phyloP scores from a whole-genome alignment of 108 stramenopile species.

The Asterionellopsis glacialis region DNA sequence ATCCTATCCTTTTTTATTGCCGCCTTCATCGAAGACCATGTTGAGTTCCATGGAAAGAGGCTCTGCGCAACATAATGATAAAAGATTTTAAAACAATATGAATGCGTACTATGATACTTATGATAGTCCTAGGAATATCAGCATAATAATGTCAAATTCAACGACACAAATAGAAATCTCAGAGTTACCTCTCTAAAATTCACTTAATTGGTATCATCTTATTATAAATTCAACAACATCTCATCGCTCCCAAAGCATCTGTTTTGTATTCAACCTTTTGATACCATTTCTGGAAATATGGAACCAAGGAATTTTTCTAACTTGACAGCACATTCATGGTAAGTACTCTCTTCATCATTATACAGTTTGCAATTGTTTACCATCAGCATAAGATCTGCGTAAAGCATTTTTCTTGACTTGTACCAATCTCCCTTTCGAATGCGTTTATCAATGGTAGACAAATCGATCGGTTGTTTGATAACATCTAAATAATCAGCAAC shows the following conservation, averaged over 20 bases:
- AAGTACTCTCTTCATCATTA: conserved; percentile 74
- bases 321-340: conserved; percentile 66
- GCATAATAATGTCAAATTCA: no score
- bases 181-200: no score
- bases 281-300: not conserved
- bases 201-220: no score
- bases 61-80: no score
- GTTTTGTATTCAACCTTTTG: no score
- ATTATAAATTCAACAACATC: no score
- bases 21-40: conserved; percentile 82
- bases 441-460: conserved; percentile 79
- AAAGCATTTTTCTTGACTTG: conserved; percentile 69
- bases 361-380: conserved; percentile 91
- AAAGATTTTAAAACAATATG: no score
- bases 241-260: no score
- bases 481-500: conserved; percentile 88
- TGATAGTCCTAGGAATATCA: no score
- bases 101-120: no score
- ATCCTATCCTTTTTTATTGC: conserved; percentile 91
- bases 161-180: no score
- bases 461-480: conserved; percentile 86
- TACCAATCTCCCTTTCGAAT: conserved; percentile 84
- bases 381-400: conserved; percentile 88
- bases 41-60: conserved; percentile 76
- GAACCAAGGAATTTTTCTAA: conserved; percentile 65